A percentile compares a stretch with the other conserved stretches of the same genome.
Conservation (phyloP, 2,329 filamentous ascomycete species). For the Elsinoe perseae region DNA sequence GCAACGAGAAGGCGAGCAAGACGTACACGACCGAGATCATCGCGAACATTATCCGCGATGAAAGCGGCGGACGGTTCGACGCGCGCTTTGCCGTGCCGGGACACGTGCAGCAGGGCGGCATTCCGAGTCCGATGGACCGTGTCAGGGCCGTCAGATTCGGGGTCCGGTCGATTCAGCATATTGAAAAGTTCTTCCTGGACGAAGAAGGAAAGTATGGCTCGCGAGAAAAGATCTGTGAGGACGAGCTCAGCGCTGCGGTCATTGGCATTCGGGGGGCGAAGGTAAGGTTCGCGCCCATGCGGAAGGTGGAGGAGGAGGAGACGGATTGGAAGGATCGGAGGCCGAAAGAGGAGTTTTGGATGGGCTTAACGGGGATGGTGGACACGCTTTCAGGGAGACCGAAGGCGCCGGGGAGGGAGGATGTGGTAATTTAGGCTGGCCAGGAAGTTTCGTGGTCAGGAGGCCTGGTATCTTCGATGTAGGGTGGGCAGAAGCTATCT, state of each 20-base stretch:
- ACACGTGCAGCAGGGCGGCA: conserved; percentile 89
- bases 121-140: conserved; percentile 91
- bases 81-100: conserved; percentile 84
- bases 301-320: conserved; percentile 68
- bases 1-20: conserved; percentile 87
- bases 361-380: conserved; percentile 68
- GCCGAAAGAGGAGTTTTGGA: conserved; percentile 80
- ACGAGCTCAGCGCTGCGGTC: conserved; percentile 66
- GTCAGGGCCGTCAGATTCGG: conserved; percentile 85
- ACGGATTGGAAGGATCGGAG: conserved; percentile 91
- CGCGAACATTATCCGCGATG: conserved; percentile 89
- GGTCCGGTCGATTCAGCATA: conserved; percentile 87
- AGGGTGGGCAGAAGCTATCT: not conserved
- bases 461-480: not conserved
- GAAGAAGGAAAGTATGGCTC: conserved; percentile 47
- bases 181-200: conserved; percentile 56
- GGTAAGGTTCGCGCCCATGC: conserved; percentile 80
- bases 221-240: conserved; percentile 60
- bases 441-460: too few species aligned
- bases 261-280: conserved; percentile 89
- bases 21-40: conserved; percentile 91
- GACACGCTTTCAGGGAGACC: conserved; percentile 71
- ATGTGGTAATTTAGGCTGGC: conserved; percentile 11
- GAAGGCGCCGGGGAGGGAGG: conserved; percentile 20
- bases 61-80: conserved; percentile 87